phyloP scores from a whole-genome alignment of 2,329 filamentous ascomycete genomes.

The Knufia petricola region DNA sequence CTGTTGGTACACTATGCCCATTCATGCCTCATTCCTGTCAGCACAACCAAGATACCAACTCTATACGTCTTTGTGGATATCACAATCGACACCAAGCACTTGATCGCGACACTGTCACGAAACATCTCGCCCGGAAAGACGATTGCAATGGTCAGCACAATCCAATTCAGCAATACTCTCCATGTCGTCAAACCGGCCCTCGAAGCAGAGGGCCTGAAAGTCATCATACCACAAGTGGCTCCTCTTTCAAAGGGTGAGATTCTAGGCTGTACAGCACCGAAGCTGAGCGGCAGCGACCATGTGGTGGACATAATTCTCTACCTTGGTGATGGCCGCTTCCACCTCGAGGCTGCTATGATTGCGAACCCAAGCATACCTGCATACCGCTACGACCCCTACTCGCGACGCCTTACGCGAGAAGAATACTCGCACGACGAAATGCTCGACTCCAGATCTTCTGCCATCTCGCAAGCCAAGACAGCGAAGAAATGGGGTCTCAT shows the following conservation, averaged over 20 bases:
- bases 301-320: conserved; percentile 73
- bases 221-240: conserved; percentile 84
- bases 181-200: conserved; percentile 72
- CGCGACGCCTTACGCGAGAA: conserved; percentile 80
- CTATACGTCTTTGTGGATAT: conserved; percentile 98
- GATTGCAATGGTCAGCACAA: conserved; percentile 88
- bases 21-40: conserved; percentile 89
- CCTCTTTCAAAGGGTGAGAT: conserved; percentile 93
- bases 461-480: conserved; percentile 63
- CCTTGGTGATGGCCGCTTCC: conserved; percentile 85
- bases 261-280: conserved; percentile 88
- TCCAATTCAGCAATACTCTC: conserved; percentile 96
- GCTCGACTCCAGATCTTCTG: conserved; percentile 66
- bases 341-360: conserved; percentile 98
- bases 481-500: conserved; percentile 93
- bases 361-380: conserved; percentile 86
- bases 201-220: conserved; percentile 72
- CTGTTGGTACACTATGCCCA: conserved; percentile 94
- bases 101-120: conserved; percentile 74
- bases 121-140: conserved; percentile 81
- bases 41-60: conserved; percentile 93
- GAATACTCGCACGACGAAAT: conserved; percentile 88
- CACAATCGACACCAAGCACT: conserved; percentile 80
- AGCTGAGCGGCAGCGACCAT: conserved; percentile 42
- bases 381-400: conserved; percentile 95